Evolutionary conservation across 2,329 filamentous ascomycete genomes (phyloP).

Genomic region (Alternaria sp.): DNA sequence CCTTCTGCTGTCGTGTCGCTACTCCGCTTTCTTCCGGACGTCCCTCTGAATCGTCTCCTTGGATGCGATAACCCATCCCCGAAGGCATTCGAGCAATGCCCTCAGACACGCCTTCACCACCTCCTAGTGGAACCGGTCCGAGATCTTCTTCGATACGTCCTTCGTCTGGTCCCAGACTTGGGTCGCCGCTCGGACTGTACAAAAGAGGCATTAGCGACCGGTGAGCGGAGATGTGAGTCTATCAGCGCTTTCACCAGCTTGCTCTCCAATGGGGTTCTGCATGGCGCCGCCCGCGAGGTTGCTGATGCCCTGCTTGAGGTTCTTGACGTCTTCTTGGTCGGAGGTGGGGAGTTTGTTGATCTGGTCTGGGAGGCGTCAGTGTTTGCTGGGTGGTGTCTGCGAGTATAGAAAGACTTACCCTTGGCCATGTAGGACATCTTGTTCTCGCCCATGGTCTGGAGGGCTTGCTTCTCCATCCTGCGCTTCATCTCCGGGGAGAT

Average conservation of each 20-base stretch:
- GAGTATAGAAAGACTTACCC: slow-evolving; percentile 27
- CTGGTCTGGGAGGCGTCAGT: slow-evolving; percentile 39
- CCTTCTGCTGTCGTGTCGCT: slow-evolving; percentile 4
- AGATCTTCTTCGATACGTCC: slow-evolving; percentile 22
- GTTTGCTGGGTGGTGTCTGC: background rate
- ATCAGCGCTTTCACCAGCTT: slow-evolving; percentile 46
- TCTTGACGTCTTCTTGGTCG: slow-evolving; percentile 47
- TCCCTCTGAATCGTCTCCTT: slow-evolving; percentile 12
- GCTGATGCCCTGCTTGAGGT: slow-evolving; percentile 46
- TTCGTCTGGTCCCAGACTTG: slow-evolving; percentile 31
- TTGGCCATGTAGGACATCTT: slow-evolving; percentile 53
- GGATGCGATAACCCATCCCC: slow-evolving; percentile 22
- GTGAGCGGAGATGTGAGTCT: slow-evolving; percentile 45
- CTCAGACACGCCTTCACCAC: slow-evolving; percentile 19
- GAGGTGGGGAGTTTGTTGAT: slow-evolving; percentile 49
- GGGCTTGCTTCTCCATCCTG: slow-evolving; percentile 54
- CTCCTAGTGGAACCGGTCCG: slow-evolving; percentile 16
- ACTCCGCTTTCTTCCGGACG: slow-evolving; percentile 14
- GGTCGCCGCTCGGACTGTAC: slow-evolving; percentile 31
- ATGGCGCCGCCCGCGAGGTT: slow-evolving; percentile 43
- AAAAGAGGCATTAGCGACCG: slow-evolving; percentile 41
- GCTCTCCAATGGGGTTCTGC: slow-evolving; percentile 48
- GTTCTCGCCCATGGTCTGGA: slow-evolving; percentile 61
- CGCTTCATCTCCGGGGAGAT: slow-evolving; percentile 56
- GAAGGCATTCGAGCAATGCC: slow-evolving; percentile 26